Base-by-base conservation (phyloP, 2,329 filamentous ascomycete species). In the Fusarium buxicola region DNA sequence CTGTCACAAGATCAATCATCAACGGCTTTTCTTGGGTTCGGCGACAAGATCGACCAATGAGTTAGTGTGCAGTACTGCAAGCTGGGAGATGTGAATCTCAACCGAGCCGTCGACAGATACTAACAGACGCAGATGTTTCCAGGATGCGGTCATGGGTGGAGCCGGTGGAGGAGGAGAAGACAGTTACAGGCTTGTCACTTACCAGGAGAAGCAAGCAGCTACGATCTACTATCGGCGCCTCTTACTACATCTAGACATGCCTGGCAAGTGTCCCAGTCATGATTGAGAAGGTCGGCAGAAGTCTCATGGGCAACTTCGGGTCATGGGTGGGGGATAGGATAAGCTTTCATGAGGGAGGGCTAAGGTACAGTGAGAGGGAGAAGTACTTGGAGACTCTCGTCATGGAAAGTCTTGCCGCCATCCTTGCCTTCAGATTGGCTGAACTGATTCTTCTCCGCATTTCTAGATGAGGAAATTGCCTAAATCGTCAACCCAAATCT, bases 211-310 rank as follows among this genome's bases (percentile, higher is more conserved):
- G 62, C n/a, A 65, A 50, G 24, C 51, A 38, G 13, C 30, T n/a
- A 49, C 53, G 52, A 63, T 31, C 3, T 18, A n/a, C 15, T 21
- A 28, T 65, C 62, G 62, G 62, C 21, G 43, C 44, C 48, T 65
- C 48, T 41, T 65, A 48, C 62, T 40, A 21, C 13, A 62, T 62
- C 7, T 16, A 28, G 61, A 34, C 10, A 46, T 48, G 12, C 16
- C 32, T 18, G 24, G 39, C 25, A 44, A 43, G 55, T 60, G 39
- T 47, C 63, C 49, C 24, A 51, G 15, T 25, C 27, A 30, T 48
- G 45, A 36, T 44, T 52, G 31, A 31, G 44, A 49, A 39, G 46
- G 30, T 7, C 11, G 24, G 6, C 46, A 34, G 34, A 24, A 5
- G 15, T 28, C 25, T 30, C 41, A 21, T 31, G 41, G 18, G 31